Percentiles rank a stretch among this genome's conserved stretches.
Conservation (phyloP, 352 stramenopile genomes). For the Thalassiosira exigua region DNA sequence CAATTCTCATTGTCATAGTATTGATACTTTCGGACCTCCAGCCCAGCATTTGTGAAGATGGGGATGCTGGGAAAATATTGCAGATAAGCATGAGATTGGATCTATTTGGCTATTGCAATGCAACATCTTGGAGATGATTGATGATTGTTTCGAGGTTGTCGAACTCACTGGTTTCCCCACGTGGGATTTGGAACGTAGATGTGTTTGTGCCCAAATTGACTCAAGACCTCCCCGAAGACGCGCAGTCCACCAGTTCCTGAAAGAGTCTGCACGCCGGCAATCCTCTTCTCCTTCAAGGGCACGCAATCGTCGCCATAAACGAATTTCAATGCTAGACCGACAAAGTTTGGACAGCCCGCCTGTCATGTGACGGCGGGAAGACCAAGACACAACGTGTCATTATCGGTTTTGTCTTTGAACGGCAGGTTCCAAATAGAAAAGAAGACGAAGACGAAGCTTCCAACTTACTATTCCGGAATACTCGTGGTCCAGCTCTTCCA, state of each 20-base stretch:
- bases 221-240: slow-evolving; percentile 95
- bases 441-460: too few species aligned
- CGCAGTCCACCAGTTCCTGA: slow-evolving; percentile 97
- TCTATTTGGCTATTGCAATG: too few species aligned
- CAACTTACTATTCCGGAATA: slow-evolving; percentile 94
- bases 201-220: slow-evolving; percentile 73
- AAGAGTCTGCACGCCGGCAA: slow-evolving; percentile 96
- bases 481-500: slow-evolving; percentile 95
- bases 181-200: slow-evolving; percentile 99
- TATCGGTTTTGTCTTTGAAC: too few species aligned
- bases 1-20: slow-evolving; percentile 87
- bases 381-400: too few species aligned
- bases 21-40: slow-evolving; percentile 89
- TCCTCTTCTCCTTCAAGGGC: slow-evolving; percentile 86
- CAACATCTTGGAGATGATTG: too few species aligned
- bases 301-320: slow-evolving; percentile 95
- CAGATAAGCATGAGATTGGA: slow-evolving; percentile 60
- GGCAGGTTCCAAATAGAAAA: too few species aligned
- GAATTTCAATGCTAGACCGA: slow-evolving; percentile 86
- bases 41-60: slow-evolving; percentile 86
- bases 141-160: too few species aligned
- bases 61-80: slow-evolving; percentile 50
- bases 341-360: slow-evolving; percentile 80
- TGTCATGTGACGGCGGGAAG: slow-evolving; percentile 33
- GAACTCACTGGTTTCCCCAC: slow-evolving; percentile 97